Percentiles rank a stretch among this genome's conserved stretches.
These are phyloP conservation scores for Uronychia binucleata DNA, from an alignment of 73 alveolate genomes.

Conservation along the genomic window DNA sequence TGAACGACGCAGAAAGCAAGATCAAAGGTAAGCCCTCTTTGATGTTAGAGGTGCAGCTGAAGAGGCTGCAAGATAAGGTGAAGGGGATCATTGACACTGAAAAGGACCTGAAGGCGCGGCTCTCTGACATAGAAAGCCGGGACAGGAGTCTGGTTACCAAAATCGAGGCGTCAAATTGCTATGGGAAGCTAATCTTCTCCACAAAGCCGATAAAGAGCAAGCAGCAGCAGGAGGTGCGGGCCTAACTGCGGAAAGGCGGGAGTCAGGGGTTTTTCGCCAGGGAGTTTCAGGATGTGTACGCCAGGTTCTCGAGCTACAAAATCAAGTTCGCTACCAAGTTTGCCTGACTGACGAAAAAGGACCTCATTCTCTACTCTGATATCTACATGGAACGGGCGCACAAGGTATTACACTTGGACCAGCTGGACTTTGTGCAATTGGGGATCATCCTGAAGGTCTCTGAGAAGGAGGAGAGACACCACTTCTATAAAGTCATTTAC, in stretches of 20 bases:
- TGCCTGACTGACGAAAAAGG: not conserved
- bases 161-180: slow-evolving; percentile 1
- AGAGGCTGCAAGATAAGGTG: slow-evolving; percentile 7
- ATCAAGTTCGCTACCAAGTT: not conserved
- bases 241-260: not conserved
- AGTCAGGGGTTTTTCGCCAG: not conserved
- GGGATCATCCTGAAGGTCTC: not conserved
- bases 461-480: not conserved
- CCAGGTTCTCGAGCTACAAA: not conserved
- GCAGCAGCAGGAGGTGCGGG: not conserved
- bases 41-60: slow-evolving; percentile 1
- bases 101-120: not conserved
- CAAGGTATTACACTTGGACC: not conserved
- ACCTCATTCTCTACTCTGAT: not conserved
- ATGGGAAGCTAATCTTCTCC: slow-evolving; percentile 9
- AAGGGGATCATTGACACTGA: not conserved
- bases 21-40: not conserved
- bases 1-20: slow-evolving; percentile 2
- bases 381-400: not conserved
- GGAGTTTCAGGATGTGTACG: slow-evolving; percentile 1
- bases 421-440: not conserved
- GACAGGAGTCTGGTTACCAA: not conserved
- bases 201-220: not conserved
- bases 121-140: not conserved
- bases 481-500: slow-evolving; percentile 10